phyloP scores from a whole-genome alignment of 257 asterid genomes.

The Capsicum rhomboideum region DNA sequence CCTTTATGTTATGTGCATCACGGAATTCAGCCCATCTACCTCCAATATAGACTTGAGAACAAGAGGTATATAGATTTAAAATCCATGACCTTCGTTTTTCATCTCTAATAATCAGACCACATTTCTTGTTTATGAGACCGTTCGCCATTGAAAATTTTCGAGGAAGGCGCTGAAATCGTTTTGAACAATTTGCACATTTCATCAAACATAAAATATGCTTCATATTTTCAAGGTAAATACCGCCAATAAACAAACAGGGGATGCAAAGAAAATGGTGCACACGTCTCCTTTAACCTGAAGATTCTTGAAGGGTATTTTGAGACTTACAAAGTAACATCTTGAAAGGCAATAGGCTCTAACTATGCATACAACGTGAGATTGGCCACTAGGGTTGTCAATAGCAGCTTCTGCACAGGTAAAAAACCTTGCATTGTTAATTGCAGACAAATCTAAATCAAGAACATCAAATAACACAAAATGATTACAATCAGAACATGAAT shows the following conservation, averaged over 20 bases:
- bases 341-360: neutral
- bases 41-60: neutral
- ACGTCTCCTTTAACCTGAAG: neutral
- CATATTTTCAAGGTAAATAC: neutral
- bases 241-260: neutral
- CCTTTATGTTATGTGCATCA: neutral
- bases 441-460: neutral
- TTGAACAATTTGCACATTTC: neutral
- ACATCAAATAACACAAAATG: neutral
- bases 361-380: neutral
- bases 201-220: neutral
- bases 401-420: neutral
- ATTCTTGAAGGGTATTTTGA: neutral
- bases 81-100: slow-evolving; percentile 3
- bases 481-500: neutral
- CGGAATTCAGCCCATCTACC: neutral
- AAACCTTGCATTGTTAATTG: neutral
- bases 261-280: neutral
- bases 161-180: neutral
- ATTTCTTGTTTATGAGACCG: neutral
- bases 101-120: neutral
- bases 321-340: neutral
- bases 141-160: neutral
- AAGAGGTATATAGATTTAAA: neutral
- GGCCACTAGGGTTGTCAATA: neutral